phyloP scores from a whole-genome alignment of 805 yeast genomes.

The Saccharomyces jurei region DNA sequence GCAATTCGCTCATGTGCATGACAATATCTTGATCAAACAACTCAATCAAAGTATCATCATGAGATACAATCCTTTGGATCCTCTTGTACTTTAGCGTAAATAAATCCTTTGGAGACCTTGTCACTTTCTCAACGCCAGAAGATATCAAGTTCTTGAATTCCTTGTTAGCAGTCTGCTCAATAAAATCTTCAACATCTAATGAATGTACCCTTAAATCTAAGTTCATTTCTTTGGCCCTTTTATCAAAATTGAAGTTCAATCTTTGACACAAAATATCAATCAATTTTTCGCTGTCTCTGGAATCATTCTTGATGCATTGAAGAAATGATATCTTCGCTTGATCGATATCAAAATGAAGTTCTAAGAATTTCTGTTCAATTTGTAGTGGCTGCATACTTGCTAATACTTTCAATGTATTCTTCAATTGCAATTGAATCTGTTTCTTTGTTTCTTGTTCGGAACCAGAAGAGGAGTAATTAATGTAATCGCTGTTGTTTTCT shows the following conservation, averaged over 20 bases:
- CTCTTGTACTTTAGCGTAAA: slow-evolving; percentile 54
- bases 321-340: slow-evolving; percentile 51
- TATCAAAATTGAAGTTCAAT: slow-evolving; percentile 51
- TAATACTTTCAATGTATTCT: slow-evolving; percentile 18
- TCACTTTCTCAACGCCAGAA: slow-evolving; percentile 38
- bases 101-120: slow-evolving; percentile 36
- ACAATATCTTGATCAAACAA: slow-evolving; percentile 71
- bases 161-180: slow-evolving; percentile 51
- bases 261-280: slow-evolving; percentile 67
- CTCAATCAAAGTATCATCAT: slow-evolving; percentile 44
- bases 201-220: slow-evolving; percentile 58
- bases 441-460: slow-evolving; percentile 10
- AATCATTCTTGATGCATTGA: slow-evolving; percentile 56
- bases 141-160: slow-evolving; percentile 66
- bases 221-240: slow-evolving; percentile 52
- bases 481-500: slow-evolving; percentile 18
- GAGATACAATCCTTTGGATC: slow-evolving; percentile 49
- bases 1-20: slow-evolving; percentile 69
- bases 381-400: slow-evolving; percentile 38
- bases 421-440: slow-evolving; percentile 20
- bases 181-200: slow-evolving; percentile 64
- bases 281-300: slow-evolving; percentile 56
- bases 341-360: slow-evolving; percentile 63
- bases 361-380: slow-evolving; percentile 56
- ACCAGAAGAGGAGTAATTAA: not conserved